Base-by-base conservation (phyloP, 1,284 basidiomycete genomes). In the Coniferiporia sulphurascens region DNA sequence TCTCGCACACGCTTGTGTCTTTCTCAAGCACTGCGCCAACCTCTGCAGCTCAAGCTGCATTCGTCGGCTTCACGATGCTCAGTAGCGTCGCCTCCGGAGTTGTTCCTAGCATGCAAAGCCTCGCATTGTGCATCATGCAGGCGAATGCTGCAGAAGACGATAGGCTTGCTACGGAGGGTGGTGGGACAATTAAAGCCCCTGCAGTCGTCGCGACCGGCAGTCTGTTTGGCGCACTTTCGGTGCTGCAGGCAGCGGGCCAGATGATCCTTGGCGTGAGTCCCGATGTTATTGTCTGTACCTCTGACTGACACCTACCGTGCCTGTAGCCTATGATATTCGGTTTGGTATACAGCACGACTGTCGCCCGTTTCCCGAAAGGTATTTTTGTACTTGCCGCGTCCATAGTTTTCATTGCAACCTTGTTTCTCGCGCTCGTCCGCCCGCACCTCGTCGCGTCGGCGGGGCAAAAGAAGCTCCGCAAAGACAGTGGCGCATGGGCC, bases 101-200 rank as follows among this genome's bases (percentile, higher is more conserved):
- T 22, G 71, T 79, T 32, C 89, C 89, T 27, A 83, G 85, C 6
- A 72, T 81, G 52, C 86, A 91, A 63, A 88, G 86, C 67, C 73
- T 91, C 55, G 86, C 86, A 13, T 67, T 91, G 38, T 86, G 83
- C 66, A 82, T 87, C 57, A 67, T 86, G 55, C 86, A 89, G 64
- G 76, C 78, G 50, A 75, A 83, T 59, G 74, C 75, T 48, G 67
- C 81, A 61, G 71, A 69, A 12, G 70, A 72, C 48, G 60, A 62
- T 17, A 27, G 48, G 4, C 36, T 57, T 7, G 41, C 46, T n/a
- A 49, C 45, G 41, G 38, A 41, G 7, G 9, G 38, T 15, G 38
- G 38, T 15, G 38, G 38, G 15, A 15, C 15, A 41, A 49, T 43
- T 61, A 64, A 58, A 55, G 52, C 51, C 55, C 57, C 46, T 54